Conservation (phyloP, 306 rosid genomes). For the Geum urbanum region DNA sequence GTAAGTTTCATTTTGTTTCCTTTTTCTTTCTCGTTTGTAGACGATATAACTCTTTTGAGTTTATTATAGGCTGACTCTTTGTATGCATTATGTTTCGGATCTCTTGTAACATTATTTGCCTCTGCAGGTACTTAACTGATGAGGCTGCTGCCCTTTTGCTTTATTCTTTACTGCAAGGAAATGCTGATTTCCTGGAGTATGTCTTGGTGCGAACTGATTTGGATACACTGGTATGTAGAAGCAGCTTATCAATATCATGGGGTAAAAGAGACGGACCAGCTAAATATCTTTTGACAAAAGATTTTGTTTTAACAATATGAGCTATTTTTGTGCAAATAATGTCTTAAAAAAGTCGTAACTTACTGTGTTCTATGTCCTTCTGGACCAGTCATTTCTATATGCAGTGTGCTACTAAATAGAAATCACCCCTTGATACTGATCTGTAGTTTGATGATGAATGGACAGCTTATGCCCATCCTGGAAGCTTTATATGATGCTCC, state of each 20-base stretch:
- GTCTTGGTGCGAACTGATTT: conserved; percentile 98
- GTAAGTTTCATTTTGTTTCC: conserved; percentile 45
- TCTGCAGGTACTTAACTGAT: conserved; percentile 79
- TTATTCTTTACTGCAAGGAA: conserved; percentile 92
- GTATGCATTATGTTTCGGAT: neutral
- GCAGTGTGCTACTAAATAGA: neutral
- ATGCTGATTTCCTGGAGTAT: conserved; percentile 85
- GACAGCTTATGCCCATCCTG: conserved; percentile 93
- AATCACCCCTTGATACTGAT: conserved; percentile 16
- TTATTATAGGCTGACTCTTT: neutral
- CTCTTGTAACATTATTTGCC: conserved; percentile 18
- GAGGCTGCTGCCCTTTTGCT: conserved; percentile 92
- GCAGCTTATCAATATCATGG: conserved; percentile 21
- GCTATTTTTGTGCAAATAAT: too few relatives aligned
- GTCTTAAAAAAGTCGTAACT: neutral
- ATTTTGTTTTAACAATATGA: neutral
- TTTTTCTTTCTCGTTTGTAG: conserved; percentile 13
- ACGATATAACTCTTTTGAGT: neutral
- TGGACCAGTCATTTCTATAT: neutral
- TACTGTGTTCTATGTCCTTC: neutral
- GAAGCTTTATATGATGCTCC: conserved; percentile 91
- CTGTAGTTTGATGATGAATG: conserved; percentile 31
- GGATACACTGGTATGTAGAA: conserved; percentile 83
- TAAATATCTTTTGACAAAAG: neutral
- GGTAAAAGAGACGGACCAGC: neutral